Percentiles rank a stretch among this genome's conserved stretches.
These are phyloP conservation scores for Stephania japonica DNA, from an alignment of 164 flowering plant species.

Conservation along the genomic window DNA sequence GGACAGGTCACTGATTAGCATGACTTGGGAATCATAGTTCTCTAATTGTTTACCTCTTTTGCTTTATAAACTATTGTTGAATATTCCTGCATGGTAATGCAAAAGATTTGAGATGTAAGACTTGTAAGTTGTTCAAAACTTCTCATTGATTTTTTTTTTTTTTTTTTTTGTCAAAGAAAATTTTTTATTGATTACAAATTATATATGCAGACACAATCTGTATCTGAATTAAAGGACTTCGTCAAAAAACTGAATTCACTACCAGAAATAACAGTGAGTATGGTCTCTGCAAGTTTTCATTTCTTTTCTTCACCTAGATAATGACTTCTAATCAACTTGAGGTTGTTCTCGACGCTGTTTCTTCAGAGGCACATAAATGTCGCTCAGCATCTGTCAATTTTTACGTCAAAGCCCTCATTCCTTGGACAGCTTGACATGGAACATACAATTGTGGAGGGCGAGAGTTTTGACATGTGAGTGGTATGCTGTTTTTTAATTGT, in stretches of 20 bases:
- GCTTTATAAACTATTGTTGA: not conserved
- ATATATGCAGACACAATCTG: conserved; percentile 62
- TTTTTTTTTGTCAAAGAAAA: too few relatives aligned
- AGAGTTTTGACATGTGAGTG: conserved; percentile 88
- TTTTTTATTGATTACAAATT: conserved; percentile 4
- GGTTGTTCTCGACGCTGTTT: conserved; percentile 12
- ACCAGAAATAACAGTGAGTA: conserved; percentile 91
- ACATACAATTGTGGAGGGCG: conserved; percentile 86
- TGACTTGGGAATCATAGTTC: not conserved
- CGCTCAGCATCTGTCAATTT: conserved; percentile 81
- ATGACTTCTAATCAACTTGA: not conserved
- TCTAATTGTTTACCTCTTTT: not conserved
- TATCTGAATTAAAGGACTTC: conserved; percentile 92
- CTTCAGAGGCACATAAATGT: conserved; percentile 95
- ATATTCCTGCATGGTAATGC: not conserved
- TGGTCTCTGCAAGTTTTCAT: conserved; percentile 1
- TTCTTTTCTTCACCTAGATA: not conserved
- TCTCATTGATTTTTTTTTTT: conserved; percentile 7
- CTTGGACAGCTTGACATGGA: conserved; percentile 89
- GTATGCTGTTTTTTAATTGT: not conserved
- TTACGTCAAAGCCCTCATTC: conserved; percentile 86
- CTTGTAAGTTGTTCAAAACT: not conserved
- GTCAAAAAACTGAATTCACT: conserved; percentile 91
- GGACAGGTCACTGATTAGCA: not conserved
- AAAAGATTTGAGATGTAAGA: not conserved